Base-by-base conservation (phyloP, 257 asterid species). In the Avicennia marina region DNA sequence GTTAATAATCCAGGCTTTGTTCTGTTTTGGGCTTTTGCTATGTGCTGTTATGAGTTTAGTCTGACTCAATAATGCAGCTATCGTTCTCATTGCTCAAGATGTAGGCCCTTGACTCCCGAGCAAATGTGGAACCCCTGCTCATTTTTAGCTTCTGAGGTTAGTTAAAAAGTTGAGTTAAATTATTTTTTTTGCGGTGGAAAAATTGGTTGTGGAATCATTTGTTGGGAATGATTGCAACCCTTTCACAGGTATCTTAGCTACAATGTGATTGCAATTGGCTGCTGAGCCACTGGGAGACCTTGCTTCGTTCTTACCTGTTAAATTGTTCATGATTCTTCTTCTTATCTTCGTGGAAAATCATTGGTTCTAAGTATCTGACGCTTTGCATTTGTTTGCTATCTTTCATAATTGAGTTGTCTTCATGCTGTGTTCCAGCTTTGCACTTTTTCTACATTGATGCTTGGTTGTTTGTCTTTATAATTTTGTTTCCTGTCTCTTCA, bases 21-120 rank as follows among this genome's bases (percentile, higher is more conserved):
- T 64, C 42, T 59, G 8, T 18, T 49, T 45, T 22, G 44, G 55
- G 62, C 46, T 47, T 21, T 34, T 65, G 63, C 19, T 46, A 58
- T 53, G 38, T 56, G 29, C 58, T 57, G 18, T 47, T 69, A 49
- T 2, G 58, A 50, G 56, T 39, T 60, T 50, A 22, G 26, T 24
- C 67, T 49, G 45, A 55, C 48, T 44, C 54, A 34, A 42, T 53
- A 43, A 49, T 51, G 4, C 20, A 13, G 46, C 48, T 40, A 36
- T 57, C 64, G 43, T 56, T 74, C 47, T 49, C 57, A 34, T 59
- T 69, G 33, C 63, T 43, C 46, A 56, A 53, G 67, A 73, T 59
- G 72, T 59, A 63, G 71, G 72, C 38, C 65, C 56, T 62, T 46
- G 27, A 16, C 67, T 31, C 57, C 62, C 71, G 48, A 57, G 77